These are phyloP conservation scores for Porphyrellus cyaneotinctus DNA, from an alignment of 768 basidiomycete species.

Conservation along the genomic window DNA sequence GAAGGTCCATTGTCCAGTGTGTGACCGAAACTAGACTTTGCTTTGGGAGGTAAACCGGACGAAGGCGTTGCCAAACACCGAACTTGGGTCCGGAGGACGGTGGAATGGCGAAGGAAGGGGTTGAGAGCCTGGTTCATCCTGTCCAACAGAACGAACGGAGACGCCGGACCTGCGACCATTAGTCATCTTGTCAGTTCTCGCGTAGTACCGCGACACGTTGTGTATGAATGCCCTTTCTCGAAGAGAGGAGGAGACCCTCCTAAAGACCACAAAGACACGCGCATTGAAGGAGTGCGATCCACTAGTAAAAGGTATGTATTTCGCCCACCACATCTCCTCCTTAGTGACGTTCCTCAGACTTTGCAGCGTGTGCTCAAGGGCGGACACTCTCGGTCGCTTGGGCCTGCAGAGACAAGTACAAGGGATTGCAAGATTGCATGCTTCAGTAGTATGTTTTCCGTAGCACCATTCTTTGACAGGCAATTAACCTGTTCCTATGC, in stretches of 20 bases:
- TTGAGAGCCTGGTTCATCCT: conserved; percentile 16
- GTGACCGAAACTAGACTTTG: conserved; percentile 45
- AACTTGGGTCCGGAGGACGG: conserved; percentile 17
- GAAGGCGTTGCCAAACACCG: conserved; percentile 50
- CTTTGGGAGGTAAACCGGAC: conserved; percentile 19
- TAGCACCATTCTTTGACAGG: neutral
- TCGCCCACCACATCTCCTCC: neutral
- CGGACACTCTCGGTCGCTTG: conserved; percentile 82
- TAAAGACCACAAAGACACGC: conserved; percentile 75
- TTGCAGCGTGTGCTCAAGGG: conserved; percentile 79
- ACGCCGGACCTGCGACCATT: no score
- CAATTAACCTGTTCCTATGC: neutral
- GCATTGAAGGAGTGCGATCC: conserved; percentile 77
- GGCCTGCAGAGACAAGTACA: conserved; percentile 71
- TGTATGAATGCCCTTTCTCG: conserved; percentile 83
- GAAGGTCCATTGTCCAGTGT: conserved; percentile 63
- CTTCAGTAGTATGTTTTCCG: conserved; percentile 59
- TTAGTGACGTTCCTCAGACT: conserved; percentile 46
- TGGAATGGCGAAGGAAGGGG: conserved; percentile 10
- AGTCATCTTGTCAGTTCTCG: neutral
- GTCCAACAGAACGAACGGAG: neutral
- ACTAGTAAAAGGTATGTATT: conserved; percentile 57
- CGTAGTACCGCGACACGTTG: no score
- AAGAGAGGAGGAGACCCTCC: conserved; percentile 81
- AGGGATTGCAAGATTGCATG: conserved; percentile 74